These are phyloP conservation scores for Saururus chinensis DNA, from an alignment of 164 flowering plant species.

Conservation along the genomic window DNA sequence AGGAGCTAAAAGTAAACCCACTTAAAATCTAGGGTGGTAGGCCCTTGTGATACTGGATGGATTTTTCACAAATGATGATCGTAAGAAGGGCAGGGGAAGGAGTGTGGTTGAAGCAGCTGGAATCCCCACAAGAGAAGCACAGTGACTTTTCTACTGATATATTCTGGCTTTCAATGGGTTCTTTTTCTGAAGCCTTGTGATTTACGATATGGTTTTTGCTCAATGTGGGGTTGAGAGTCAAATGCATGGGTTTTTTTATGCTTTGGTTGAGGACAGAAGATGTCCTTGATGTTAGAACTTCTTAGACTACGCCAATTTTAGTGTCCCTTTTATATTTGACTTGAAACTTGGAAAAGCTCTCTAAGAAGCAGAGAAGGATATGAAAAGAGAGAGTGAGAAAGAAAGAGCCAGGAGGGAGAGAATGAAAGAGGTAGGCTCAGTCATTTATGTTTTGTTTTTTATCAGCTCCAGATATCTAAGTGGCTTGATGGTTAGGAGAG, in stretches of 20 bases:
- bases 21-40: too few species aligned
- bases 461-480: neutral
- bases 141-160: constrained; percentile 1
- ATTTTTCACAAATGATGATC: constrained; percentile 3
- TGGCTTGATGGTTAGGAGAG: neutral
- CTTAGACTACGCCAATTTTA: constrained; percentile 32
- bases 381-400: neutral
- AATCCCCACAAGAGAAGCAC: too few species aligned
- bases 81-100: neutral
- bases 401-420: neutral
- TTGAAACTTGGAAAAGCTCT: constrained; percentile 1
- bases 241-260: constrained; percentile 47
- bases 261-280: constrained; percentile 15
- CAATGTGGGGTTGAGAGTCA: constrained; percentile 28
- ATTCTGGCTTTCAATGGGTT: neutral
- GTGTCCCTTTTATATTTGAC: constrained; percentile 16
- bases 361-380: neutral
- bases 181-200: constrained; percentile 8
- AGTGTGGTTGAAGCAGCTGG: constrained; percentile 1
- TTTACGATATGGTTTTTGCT: constrained; percentile 10
- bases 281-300: constrained; percentile 19
- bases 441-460: too few species aligned
- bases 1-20: too few species aligned
- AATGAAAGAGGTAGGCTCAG: too few species aligned
- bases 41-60: too few species aligned